phyloP scores from a whole-genome alignment of 106 monocot genomes.

The Alisma plantagoaquatica region DNA sequence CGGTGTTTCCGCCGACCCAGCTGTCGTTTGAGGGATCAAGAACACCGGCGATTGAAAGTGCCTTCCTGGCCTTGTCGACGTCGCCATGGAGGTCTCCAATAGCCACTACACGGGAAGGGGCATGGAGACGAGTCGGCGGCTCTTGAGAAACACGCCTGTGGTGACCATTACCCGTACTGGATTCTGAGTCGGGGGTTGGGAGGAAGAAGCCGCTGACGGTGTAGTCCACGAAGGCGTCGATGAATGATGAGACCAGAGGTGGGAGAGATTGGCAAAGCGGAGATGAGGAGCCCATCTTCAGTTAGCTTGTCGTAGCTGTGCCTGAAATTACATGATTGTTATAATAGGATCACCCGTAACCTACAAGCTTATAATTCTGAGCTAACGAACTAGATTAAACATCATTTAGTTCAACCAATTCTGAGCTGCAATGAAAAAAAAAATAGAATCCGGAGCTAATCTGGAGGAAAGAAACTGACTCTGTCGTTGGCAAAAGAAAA shows the following conservation, averaged over 20 bases:
- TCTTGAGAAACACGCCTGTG: no score
- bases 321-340: no score
- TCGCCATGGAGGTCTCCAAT: slow-evolving; percentile 91
- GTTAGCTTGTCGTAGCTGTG: no score
- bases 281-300: neutral
- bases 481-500: no score
- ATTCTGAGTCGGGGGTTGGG: slow-evolving; percentile 17
- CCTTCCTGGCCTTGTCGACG: slow-evolving; percentile 46
- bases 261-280: slow-evolving; percentile 34
- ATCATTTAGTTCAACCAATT: no score
- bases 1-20: slow-evolving; percentile 58
- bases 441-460: no score
- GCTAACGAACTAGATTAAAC: no score
- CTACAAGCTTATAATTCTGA: no score
- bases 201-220: slow-evolving; percentile 70
- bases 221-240: slow-evolving; percentile 94
- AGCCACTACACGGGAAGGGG: slow-evolving; percentile 63
- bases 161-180: slow-evolving; percentile 4
- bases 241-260: slow-evolving; percentile 62
- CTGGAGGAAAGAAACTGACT: no score
- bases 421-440: no score
- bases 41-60: slow-evolving; percentile 66
- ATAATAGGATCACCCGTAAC: no score
- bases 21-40: slow-evolving; percentile 20
- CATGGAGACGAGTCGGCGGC: slow-evolving; percentile 25